These are phyloP conservation scores for Thermothelomyces thermophilus DNA, from an alignment of 2,329 filamentous ascomycete genomes.

Conservation along the genomic window DNA sequence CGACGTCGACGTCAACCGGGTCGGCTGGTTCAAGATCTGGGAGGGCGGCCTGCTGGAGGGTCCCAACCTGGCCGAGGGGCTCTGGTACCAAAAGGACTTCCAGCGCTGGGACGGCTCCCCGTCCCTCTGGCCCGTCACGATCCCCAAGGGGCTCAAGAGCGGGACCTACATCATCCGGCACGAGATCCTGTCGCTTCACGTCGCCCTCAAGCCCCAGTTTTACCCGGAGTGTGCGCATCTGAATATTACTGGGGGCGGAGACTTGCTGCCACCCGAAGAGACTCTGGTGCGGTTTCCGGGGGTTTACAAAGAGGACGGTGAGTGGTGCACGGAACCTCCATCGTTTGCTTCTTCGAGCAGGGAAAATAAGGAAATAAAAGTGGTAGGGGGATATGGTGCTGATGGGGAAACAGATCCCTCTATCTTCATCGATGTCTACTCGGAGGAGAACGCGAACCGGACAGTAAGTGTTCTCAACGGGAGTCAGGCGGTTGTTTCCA, in stretches of 20 bases:
- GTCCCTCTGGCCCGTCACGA: conserved; percentile 38
- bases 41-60: conserved; percentile 32
- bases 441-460: conserved; percentile 28
- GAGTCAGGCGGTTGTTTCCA: too few relatives aligned
- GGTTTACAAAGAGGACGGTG: conserved; percentile 31
- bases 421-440: conserved; percentile 34
- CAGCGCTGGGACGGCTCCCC: conserved; percentile 35
- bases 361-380: not conserved
- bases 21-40: conserved; percentile 39
- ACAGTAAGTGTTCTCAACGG: conserved; percentile 26
- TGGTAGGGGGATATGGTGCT: conserved; percentile 2
- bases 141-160: conserved; percentile 38
- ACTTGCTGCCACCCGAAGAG: conserved; percentile 25
- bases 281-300: conserved; percentile 33
- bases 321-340: too few relatives aligned
- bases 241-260: conserved; percentile 30
- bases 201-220: conserved; percentile 41
- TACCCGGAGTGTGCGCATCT: conserved; percentile 36
- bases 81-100: conserved; percentile 36
- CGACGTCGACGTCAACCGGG: conserved; percentile 28
- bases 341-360: too few relatives aligned
- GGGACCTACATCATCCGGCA: conserved; percentile 47
- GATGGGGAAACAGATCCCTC: conserved; percentile 29
- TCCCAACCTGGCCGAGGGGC: conserved; percentile 29
- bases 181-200: conserved; percentile 46